These are phyloP conservation scores for Loxodes magnus DNA, from an alignment of 73 alveolate species.

Conservation along the genomic window DNA sequence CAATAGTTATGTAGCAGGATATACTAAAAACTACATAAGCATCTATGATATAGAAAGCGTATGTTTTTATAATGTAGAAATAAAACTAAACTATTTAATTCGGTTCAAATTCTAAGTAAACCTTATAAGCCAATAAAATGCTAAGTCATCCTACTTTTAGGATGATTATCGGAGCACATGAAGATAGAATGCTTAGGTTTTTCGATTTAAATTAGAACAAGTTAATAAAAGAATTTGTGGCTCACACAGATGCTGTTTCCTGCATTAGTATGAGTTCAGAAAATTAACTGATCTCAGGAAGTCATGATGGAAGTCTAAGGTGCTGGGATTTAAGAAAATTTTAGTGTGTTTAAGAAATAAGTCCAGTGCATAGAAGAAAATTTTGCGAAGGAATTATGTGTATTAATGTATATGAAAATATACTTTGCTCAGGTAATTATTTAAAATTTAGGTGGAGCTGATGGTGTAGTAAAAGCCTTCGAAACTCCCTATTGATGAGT, in stretches of 20 bases:
- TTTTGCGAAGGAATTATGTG: conserved; percentile 22
- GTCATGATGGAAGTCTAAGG: conserved; percentile 17
- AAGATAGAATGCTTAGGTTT: conserved; percentile 24
- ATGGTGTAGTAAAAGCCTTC: conserved; percentile 19
- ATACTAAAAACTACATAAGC: too few relatives aligned
- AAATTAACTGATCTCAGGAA: conserved; percentile 4
- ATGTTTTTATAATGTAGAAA: too few relatives aligned
- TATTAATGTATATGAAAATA: conserved; percentile 16
- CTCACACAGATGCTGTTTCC: conserved; percentile 27
- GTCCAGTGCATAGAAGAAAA: conserved; percentile 18
- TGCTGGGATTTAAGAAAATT: conserved; percentile 31
- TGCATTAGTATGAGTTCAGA: conserved; percentile 10
- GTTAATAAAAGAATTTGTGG: conserved; percentile 7
- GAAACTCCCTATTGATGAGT: too few relatives aligned
- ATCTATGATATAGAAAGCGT: too few relatives aligned
- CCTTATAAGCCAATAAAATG: conserved; percentile 15
- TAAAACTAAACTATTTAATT: too few relatives aligned
- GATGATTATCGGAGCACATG: conserved; percentile 21
- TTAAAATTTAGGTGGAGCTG: too few relatives aligned
- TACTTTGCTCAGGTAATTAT: conserved; percentile 13
- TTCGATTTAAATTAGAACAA: conserved; percentile 19
- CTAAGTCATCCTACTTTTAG: background rate
- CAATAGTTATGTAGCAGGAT: too few relatives aligned
- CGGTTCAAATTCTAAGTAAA: too few relatives aligned
- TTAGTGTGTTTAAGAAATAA: conserved; percentile 21